Base-by-base conservation (phyloP, 345 rosid species). In the Lepidium africanum region DNA sequence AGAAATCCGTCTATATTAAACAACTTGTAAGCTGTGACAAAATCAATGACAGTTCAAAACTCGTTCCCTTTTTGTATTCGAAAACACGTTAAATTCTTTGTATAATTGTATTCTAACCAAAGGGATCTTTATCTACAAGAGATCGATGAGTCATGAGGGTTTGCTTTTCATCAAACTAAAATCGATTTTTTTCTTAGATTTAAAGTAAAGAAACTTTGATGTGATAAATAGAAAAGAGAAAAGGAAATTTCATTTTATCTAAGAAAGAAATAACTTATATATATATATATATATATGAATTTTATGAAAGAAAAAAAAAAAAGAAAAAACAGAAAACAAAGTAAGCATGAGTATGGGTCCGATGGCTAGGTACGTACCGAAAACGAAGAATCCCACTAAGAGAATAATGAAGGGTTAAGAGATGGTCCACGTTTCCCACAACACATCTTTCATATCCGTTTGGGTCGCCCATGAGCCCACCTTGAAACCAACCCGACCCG, bases 321-420 rank as follows among this genome's bases (percentile, higher is more conserved):
- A 36, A 16, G 33, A 39, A 70, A 66, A 70, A 65, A 33, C 46
- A 21, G 66, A 27, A 50, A 45, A 65, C 71, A 73, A 73, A 59
- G 72, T 73, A 58, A 59, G 60, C 61, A 73, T 73, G 77, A 66
- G 7, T 39, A 71, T 71, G 76, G 70, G 70, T 63, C 76, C 58
- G 53, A 55, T 45, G 58, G 43, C 50, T 63, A 72, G 54, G 70
- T 72, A 41, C 70, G 63, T 25, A 71, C 76, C 57, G 30, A 55
- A 63, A 63, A 63, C 23, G 69, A 63, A 71, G 70, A 63, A 63
- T 45, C 35, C 57, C 72, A 74, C 73, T 59, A 67, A 60, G 7
- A 35, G 57, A 67, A 74, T 25, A 46, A 43, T 52, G 61, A 67
- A 72, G 23, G 77, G 77, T 36, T 74, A 2, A 42, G 57, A 74